Conservation (phyloP, 169 alveolate species). For the Eimeria necatrix region DNA sequence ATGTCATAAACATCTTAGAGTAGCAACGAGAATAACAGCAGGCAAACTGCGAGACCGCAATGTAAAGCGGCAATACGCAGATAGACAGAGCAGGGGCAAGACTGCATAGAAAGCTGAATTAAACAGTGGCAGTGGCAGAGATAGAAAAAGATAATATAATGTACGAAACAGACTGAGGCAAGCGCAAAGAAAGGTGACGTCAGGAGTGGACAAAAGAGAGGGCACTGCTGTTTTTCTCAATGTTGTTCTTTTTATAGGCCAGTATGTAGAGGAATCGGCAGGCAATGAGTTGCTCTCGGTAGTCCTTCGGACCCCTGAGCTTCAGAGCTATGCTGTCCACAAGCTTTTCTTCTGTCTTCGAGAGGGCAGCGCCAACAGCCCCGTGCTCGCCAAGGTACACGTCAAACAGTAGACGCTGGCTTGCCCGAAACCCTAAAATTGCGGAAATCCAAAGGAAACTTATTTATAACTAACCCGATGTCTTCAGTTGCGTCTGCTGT, state of each 20-base stretch:
- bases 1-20: neutral
- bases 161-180: neutral
- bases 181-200: neutral
- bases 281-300: conserved; percentile 13
- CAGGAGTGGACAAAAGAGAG: neutral
- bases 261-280: conserved; percentile 62
- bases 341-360: conserved; percentile 69
- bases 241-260: neutral
- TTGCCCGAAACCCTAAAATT: no score
- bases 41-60: neutral
- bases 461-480: no score
- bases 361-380: conserved; percentile 49
- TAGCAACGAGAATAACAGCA: neutral
- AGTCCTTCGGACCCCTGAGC: conserved; percentile 57
- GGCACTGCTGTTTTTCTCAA: neutral
- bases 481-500: no score
- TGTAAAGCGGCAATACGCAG: neutral
- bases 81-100: no score
- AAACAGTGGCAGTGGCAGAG: neutral
- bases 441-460: no score
- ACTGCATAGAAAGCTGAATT: no score
- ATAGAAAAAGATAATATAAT: neutral
- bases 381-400: conserved; percentile 36
- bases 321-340: conserved; percentile 78
- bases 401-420: neutral